Evolutionary conservation across 2,329 filamentous ascomycete species (phyloP).

Genomic region (Pestalotiopsis sp.): DNA sequence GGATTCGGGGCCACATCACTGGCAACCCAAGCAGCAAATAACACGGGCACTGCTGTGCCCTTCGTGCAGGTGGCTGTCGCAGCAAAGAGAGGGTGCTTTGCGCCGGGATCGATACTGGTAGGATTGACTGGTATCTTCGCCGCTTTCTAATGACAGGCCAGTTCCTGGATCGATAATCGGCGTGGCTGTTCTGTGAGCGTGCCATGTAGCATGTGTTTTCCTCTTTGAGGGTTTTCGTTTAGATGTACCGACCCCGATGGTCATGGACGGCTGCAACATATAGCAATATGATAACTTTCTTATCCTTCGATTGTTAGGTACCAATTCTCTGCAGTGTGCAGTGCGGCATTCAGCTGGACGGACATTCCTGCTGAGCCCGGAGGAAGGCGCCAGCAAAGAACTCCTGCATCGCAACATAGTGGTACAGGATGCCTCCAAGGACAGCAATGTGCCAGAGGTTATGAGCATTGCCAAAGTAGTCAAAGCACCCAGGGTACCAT

Average conservation of each 20-base stretch:
- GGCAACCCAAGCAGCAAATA: neutral
- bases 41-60: neutral
- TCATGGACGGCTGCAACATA: neutral
- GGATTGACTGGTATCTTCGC: neutral
- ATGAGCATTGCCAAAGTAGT: constrained; percentile 93
- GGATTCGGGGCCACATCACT: neutral
- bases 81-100: neutral
- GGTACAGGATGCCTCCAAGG: constrained; percentile 92
- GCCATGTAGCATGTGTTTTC: neutral
- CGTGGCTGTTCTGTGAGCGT: neutral
- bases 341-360: constrained; percentile 45
- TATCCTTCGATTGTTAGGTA: constrained; percentile 4
- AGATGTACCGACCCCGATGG: neutral
- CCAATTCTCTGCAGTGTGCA: neutral
- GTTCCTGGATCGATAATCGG: neutral
- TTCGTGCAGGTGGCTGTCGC: constrained; percentile 5
- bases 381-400: constrained; percentile 83
- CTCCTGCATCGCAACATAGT: constrained; percentile 94
- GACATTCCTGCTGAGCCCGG: constrained; percentile 65
- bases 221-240: neutral
- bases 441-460: constrained; percentile 96
- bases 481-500: constrained; percentile 90
- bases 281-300: neutral
- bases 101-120: neutral
- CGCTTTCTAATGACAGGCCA: neutral